These are phyloP conservation scores for Lactarius sp. DNA, from an alignment of 768 basidiomycete genomes.

Conservation along the genomic window DNA sequence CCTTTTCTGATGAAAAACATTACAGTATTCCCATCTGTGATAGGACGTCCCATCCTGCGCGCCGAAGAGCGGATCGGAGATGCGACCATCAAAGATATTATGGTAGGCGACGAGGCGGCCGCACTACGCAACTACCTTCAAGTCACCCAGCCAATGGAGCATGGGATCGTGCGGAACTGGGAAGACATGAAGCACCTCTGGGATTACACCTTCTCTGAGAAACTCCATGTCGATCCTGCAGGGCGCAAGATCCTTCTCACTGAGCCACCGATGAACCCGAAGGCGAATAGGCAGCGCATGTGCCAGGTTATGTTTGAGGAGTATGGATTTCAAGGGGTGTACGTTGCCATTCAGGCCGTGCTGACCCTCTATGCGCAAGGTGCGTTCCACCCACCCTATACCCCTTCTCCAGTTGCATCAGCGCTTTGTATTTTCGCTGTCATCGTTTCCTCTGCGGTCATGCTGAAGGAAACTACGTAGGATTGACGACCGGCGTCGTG, in stretches of 20 bases:
- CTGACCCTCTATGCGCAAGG: conserved; percentile 98
- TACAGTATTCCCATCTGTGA: conserved; percentile 57
- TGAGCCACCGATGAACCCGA: conserved; percentile 99
- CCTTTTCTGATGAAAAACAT: not conserved
- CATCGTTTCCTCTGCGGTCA: not conserved
- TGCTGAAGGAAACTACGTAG: conserved; percentile 37
- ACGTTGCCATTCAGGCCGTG: conserved; percentile 98
- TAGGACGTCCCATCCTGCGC: too few species aligned
- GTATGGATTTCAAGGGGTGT: conserved; percentile 93
- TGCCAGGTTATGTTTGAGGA: conserved; percentile 99
- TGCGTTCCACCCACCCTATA: conserved; percentile 36
- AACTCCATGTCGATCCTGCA: conserved; percentile 80
- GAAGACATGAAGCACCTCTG: conserved; percentile 98
- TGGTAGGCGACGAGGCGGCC: conserved; percentile 89
- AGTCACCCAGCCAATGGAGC: conserved; percentile 97
- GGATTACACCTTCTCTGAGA: conserved; percentile 98
- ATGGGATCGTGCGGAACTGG: conserved; percentile 98
- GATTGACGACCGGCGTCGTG: conserved; percentile 96
- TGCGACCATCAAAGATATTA: too few species aligned
- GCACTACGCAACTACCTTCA: conserved; percentile 93
- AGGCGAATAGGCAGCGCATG: conserved; percentile 88
- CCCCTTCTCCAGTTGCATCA: not conserved
- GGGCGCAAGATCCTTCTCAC: conserved; percentile 91
- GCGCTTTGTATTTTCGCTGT: not conserved
- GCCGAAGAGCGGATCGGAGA: too few species aligned